Conservation (phyloP, 1,139 yeast species). For the Pichia sp. region DNA sequence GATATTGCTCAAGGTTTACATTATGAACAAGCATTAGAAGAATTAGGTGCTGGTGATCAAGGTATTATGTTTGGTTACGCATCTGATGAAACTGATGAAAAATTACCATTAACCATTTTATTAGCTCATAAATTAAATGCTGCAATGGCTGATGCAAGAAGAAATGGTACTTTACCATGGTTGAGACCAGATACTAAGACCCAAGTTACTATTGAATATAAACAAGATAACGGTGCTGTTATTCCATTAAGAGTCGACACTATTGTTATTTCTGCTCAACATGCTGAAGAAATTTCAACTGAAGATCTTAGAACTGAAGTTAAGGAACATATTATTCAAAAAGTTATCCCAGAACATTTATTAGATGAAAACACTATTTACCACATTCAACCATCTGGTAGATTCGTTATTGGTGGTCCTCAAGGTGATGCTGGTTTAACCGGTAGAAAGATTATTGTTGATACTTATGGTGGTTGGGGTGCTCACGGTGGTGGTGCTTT, state of each 20-base stretch:
- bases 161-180: slow-evolving; percentile 92
- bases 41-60: slow-evolving; percentile 99
- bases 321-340: slow-evolving; percentile 72
- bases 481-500: slow-evolving; percentile 99
- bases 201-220: slow-evolving; percentile 96
- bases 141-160: slow-evolving; percentile 95
- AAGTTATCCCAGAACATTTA: slow-evolving; percentile 85
- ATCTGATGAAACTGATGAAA: slow-evolving; percentile 97
- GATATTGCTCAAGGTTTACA: slow-evolving; percentile 99
- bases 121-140: slow-evolving; percentile 94
- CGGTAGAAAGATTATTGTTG: slow-evolving; percentile 99
- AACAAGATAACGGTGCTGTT: slow-evolving; percentile 90
- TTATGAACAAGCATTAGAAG: slow-evolving; percentile 93
- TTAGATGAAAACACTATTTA: slow-evolving; percentile 92
- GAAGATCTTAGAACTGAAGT: slow-evolving; percentile 82
- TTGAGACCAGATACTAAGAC: slow-evolving; percentile 99
- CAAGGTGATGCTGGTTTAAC: slow-evolving; percentile 99
- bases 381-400: slow-evolving; percentile 99
- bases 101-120: slow-evolving; percentile 89
- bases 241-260: slow-evolving; percentile 96
- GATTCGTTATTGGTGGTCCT: slow-evolving; percentile 99
- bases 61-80: slow-evolving; percentile 99
- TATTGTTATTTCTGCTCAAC: slow-evolving; percentile 95
- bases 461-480: slow-evolving; percentile 99
- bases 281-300: slow-evolving; percentile 90